A percentile compares a stretch with the other conserved stretches of the same genome.
Conservation (phyloP, 1,284 basidiomycete species). For the Cutaneotrichosporon sp. region DNA sequence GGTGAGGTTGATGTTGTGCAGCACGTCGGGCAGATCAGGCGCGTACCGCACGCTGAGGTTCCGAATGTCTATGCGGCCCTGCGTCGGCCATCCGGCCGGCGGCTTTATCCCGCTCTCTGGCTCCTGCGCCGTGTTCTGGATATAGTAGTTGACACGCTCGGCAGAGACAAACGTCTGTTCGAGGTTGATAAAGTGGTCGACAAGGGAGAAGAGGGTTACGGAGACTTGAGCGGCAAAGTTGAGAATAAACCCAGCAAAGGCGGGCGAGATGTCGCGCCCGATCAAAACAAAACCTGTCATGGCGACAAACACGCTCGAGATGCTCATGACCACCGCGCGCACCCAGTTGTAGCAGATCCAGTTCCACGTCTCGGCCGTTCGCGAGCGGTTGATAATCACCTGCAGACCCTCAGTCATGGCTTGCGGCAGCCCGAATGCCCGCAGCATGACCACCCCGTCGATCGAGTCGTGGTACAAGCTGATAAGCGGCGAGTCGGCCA, state of each 20-base stretch:
- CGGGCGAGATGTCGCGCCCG: slow-evolving; percentile 37
- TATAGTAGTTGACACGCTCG: slow-evolving; percentile 49
- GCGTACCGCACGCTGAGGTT: slow-evolving; percentile 64
- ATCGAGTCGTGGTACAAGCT: slow-evolving; percentile 49
- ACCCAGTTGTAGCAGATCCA: slow-evolving; percentile 40
- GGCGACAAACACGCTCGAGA: slow-evolving; percentile 36
- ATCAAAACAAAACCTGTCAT: slow-evolving; percentile 49
- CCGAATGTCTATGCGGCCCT: slow-evolving; percentile 60
- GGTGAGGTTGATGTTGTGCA: slow-evolving; percentile 61
- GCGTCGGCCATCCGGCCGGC: slow-evolving; percentile 61
- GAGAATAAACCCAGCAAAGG: slow-evolving; percentile 50
- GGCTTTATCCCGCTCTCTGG: slow-evolving; percentile 23
- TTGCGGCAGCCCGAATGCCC: slow-evolving; percentile 43
- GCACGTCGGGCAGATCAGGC: slow-evolving; percentile 63
- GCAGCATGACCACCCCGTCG: slow-evolving; percentile 49
- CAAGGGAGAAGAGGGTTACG: slow-evolving; percentile 30
- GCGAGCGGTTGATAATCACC: slow-evolving; percentile 35
- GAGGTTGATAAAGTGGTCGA: slow-evolving; percentile 27
- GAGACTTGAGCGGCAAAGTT: slow-evolving; percentile 46
- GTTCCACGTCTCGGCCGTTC: slow-evolving; percentile 32
- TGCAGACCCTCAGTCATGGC: slow-evolving; percentile 40
- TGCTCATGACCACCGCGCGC: slow-evolving; percentile 26
- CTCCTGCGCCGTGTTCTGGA: slow-evolving; percentile 31
- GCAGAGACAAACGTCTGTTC: slow-evolving; percentile 46
- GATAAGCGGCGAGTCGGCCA: slow-evolving; percentile 47